phyloP scores from a whole-genome alignment of 2,329 filamentous ascomycete species.

The Fusarium redolens region DNA sequence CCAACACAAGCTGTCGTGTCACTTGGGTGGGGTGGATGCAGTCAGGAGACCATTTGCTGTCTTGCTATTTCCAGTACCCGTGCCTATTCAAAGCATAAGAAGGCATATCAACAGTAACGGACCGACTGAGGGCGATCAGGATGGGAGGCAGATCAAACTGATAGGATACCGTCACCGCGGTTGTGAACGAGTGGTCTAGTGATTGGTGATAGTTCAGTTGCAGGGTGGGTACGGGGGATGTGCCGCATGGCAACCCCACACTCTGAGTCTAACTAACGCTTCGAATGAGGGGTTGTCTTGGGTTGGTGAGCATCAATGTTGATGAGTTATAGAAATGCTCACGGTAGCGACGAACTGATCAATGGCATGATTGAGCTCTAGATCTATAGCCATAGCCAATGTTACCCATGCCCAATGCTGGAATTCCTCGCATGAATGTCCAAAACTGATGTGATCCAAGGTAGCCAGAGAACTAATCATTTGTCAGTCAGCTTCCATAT shows the following conservation, averaged over 20 bases:
- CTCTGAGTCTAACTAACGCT: conserved; percentile 1
- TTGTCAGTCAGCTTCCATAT: conserved; percentile 19
- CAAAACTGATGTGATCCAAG: background rate
- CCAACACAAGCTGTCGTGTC: conserved; percentile 7
- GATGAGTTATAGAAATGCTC: background rate
- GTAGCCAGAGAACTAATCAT: background rate
- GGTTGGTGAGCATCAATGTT: conserved; percentile 6
- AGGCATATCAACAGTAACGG: conserved; percentile 39
- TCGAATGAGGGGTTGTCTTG: conserved; percentile 33
- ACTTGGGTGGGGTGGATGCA: background rate
- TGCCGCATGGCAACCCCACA: conserved; percentile 46
- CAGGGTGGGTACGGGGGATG: conserved; percentile 33
- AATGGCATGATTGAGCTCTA: background rate
- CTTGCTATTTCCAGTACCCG: background rate
- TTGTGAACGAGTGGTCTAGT: conserved; percentile 37
- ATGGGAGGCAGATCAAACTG: conserved; percentile 37
- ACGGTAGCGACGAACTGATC: background rate
- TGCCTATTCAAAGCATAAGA: conserved; percentile 8
- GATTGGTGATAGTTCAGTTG: conserved; percentile 40
- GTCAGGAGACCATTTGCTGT: background rate
- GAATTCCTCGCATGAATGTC: background rate
- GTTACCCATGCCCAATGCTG: background rate
- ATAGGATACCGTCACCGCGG: conserved; percentile 47
- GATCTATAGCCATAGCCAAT: background rate
- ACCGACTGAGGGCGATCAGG: conserved; percentile 42